phyloP scores from a whole-genome alignment of 1,284 basidiomycete genomes.

The Gymnopus androsaceus region DNA sequence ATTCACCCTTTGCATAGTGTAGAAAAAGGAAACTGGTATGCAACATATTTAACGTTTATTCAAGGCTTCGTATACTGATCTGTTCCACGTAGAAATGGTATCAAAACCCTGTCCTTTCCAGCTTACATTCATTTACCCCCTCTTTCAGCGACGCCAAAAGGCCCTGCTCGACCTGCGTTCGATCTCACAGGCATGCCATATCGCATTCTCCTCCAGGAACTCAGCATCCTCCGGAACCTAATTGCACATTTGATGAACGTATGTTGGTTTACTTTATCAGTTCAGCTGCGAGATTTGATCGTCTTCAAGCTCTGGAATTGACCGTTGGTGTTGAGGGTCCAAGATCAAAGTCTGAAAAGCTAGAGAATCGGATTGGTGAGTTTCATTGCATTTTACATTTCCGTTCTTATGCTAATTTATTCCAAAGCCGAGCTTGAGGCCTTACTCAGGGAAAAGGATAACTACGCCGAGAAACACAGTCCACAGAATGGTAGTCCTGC shows the following conservation, averaged over 20 bases:
- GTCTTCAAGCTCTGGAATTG: conserved; percentile 40
- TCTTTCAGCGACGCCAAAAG: conserved; percentile 61
- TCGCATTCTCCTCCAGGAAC: conserved; percentile 57
- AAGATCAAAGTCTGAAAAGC: conserved; percentile 58
- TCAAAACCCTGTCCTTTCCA: conserved; percentile 14
- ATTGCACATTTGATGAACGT: conserved; percentile 74
- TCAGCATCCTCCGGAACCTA: conserved; percentile 51
- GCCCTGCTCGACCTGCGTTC: conserved; percentile 68
- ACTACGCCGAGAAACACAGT: neutral
- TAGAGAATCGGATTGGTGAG: conserved; percentile 70
- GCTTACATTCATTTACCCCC: conserved; percentile 7
- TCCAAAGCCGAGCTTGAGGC: conserved; percentile 62
- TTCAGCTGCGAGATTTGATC: neutral
- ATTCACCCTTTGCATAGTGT: conserved; percentile 46
- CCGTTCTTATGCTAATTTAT: conserved; percentile 11
- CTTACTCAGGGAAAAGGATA: conserved; percentile 44
- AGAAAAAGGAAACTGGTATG: conserved; percentile 72
- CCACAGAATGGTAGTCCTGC: conserved; percentile 6
- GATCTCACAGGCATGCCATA: conserved; percentile 64
- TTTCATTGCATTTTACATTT: conserved; percentile 17
- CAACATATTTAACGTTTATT: conserved; percentile 19
- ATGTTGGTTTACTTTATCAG: conserved; percentile 16
- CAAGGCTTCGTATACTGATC: conserved; percentile 18
- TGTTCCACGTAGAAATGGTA: conserved; percentile 61
- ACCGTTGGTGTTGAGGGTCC: conserved; percentile 45